Conservation (phyloP, 116 monocot genomes). For the Posidonia oceanica region DNA sequence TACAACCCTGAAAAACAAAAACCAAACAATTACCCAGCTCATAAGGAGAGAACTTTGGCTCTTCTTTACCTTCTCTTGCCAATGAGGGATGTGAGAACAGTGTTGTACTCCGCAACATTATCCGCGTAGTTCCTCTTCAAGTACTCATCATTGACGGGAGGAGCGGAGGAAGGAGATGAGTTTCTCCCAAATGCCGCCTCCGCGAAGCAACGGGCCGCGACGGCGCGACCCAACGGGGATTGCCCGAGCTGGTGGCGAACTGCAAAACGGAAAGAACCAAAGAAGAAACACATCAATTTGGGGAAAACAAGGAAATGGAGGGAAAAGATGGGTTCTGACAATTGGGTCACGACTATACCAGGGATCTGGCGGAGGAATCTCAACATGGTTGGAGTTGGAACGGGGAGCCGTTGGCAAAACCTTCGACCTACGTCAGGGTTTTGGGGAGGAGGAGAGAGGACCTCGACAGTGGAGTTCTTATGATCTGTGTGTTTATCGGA, state of each 20-base stretch:
- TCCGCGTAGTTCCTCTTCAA: conserved; percentile 76
- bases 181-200: conserved; percentile 2
- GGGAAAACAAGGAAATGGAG: background rate
- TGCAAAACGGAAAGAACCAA: background rate
- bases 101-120: conserved; percentile 89
- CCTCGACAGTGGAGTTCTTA: too few relatives aligned
- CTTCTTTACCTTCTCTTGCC: conserved; percentile 51
- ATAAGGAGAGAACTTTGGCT: background rate
- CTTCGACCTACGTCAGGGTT: too few relatives aligned
- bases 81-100: conserved; percentile 79
- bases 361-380: conserved; percentile 7
- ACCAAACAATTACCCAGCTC: too few relatives aligned
- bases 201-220: background rate
- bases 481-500: too few relatives aligned
- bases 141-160: conserved; percentile 30
- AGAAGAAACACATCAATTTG: background rate
- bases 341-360: background rate
- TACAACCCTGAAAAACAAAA: background rate
- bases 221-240: background rate
- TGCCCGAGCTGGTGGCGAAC: background rate
- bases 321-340: background rate
- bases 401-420: background rate
- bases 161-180: conserved; percentile 5
- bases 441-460: too few relatives aligned
- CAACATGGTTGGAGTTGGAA: conserved; percentile 4